Conservation (phyloP, 176 grass and related monocot genomes). For the Melocanna baccifera region DNA sequence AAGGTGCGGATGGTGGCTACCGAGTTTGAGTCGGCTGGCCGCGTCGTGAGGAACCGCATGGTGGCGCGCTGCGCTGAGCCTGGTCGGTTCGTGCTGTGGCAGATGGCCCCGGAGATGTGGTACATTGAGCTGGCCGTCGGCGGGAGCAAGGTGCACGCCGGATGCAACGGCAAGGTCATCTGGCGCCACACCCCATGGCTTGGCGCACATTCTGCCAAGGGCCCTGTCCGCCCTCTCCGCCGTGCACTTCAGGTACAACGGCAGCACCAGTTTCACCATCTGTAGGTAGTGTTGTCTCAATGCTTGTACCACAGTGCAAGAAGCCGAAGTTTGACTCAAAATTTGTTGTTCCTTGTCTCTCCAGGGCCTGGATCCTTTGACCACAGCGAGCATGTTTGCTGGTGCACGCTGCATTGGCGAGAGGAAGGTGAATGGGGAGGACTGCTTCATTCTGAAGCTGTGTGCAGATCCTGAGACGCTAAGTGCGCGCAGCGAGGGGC, state of each 20-base stretch:
- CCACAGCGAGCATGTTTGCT: slow-evolving; percentile 69
- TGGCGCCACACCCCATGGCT: slow-evolving; percentile 92
- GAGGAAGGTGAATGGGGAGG: slow-evolving; percentile 79
- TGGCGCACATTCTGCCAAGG: slow-evolving; percentile 72
- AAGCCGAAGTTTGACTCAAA: not conserved
- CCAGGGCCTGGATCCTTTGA: slow-evolving; percentile 79
- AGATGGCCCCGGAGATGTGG: slow-evolving; percentile 93
- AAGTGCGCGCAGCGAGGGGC: slow-evolving; percentile 67
- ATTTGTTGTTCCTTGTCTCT: slow-evolving; percentile 18
- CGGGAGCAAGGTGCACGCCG: slow-evolving; percentile 81
- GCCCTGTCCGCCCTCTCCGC: slow-evolving; percentile 78
- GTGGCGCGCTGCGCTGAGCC: slow-evolving; percentile 40
- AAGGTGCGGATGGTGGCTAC: slow-evolving; percentile 73
- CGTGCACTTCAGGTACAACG: slow-evolving; percentile 62
- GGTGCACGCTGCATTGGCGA: slow-evolving; percentile 74
- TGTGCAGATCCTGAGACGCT: slow-evolving; percentile 74
- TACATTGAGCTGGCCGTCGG: slow-evolving; percentile 83
- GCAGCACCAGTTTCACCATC: not conserved
- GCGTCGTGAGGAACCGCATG: slow-evolving; percentile 66
- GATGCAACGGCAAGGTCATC: slow-evolving; percentile 74
- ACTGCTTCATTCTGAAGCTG: slow-evolving; percentile 87
- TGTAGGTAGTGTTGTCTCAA: not conserved
- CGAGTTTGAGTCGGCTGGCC: slow-evolving; percentile 60
- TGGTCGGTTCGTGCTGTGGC: slow-evolving; percentile 87
- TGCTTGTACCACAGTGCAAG: not conserved